Evolutionary conservation across 73 alveolate species (phyloP).

Genomic region (Paramecium sexaurelia): DNA sequence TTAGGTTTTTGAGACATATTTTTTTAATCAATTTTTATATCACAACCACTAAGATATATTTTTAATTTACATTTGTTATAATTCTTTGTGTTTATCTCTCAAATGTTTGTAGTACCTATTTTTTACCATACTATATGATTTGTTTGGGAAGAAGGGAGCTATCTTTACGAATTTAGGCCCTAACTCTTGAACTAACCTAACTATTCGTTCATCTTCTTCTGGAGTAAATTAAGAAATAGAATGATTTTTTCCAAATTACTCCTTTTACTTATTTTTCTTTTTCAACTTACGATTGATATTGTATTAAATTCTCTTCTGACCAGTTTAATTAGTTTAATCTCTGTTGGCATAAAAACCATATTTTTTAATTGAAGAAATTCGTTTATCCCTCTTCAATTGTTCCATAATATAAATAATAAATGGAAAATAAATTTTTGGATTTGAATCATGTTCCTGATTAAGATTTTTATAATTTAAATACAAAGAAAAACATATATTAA

Average conservation of each 20-base stretch:
- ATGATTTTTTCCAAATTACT: not conserved
- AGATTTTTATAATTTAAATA: not conserved
- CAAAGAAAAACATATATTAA: not conserved
- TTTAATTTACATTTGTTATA: not conserved
- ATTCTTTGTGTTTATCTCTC: not conserved
- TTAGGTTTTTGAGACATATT: not conserved
- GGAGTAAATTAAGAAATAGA: not conserved
- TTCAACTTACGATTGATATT: not conserved
- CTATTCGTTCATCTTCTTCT: not conserved
- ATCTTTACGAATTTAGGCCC: constrained; percentile 40
- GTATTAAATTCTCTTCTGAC: not conserved
- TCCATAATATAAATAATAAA: not conserved
- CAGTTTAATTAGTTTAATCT: not conserved
- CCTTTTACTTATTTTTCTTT: not conserved
- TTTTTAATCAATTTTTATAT: not conserved
- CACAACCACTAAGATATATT: not conserved
- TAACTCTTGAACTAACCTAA: not conserved
- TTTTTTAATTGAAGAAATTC: not conserved
- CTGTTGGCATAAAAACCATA: not conserved
- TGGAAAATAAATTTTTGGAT: not conserved
- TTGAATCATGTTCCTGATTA: not conserved
- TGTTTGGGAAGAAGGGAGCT: constrained; percentile 8
- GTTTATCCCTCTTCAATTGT: not conserved
- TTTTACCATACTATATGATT: constrained; percentile 40
- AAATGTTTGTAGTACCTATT: constrained; percentile 35